These are phyloP conservation scores for Syzygium grande DNA, from an alignment of 345 rosid genomes.

Conservation along the genomic window DNA sequence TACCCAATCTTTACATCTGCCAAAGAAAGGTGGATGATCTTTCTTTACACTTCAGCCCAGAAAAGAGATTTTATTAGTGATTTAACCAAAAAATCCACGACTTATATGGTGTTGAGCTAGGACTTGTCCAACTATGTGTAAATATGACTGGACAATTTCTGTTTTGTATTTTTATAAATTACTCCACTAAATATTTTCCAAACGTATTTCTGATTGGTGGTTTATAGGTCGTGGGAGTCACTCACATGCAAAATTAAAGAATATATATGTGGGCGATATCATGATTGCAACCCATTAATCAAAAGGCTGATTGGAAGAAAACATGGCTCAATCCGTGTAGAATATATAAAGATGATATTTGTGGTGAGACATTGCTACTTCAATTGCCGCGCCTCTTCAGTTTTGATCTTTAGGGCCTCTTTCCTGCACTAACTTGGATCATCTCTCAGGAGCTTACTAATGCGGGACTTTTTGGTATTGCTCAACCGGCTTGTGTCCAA, in stretches of 20 bases:
- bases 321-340: too few relatives aligned
- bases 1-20: neutral
- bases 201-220: neutral
- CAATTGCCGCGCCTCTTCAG: too few relatives aligned
- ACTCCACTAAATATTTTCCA: neutral
- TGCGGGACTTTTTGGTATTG: too few relatives aligned
- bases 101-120: too few relatives aligned
- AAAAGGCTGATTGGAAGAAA: too few relatives aligned
- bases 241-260: neutral
- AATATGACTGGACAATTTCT: neutral
- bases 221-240: neutral
- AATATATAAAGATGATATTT: too few relatives aligned
- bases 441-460: too few relatives aligned
- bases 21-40: neutral
- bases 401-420: too few relatives aligned
- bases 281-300: too few relatives aligned
- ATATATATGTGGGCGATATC: neutral
- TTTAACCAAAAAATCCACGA: too few relatives aligned
- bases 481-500: constrained; percentile 65
- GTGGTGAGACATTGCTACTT: too few relatives aligned
- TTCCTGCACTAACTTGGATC: too few relatives aligned
- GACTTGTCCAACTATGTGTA: neutral
- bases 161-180: neutral
- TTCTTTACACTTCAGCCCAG: neutral
- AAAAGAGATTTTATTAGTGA: neutral